Evolutionary conservation across 306 rosid genomes (phyloP).

Genomic region (Oxytropis ochrocephala): DNA sequence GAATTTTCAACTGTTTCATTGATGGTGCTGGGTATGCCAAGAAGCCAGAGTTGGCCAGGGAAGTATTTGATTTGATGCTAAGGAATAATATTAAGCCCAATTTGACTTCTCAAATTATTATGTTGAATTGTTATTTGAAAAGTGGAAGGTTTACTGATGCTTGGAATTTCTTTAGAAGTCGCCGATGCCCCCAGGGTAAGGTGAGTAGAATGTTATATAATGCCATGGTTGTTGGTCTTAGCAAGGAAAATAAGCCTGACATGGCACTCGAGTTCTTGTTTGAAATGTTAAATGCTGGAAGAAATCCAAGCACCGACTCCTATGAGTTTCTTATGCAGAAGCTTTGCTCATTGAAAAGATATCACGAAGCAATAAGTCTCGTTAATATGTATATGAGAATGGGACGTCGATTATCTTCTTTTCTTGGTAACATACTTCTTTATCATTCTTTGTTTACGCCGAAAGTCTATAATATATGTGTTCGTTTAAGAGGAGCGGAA

Average conservation of each 20-base stretch:
- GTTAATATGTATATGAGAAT: constrained; percentile 43
- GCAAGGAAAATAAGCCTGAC: constrained; percentile 38
- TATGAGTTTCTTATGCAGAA: constrained; percentile 50
- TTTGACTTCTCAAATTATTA: constrained; percentile 27
- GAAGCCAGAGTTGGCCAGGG: constrained; percentile 50
- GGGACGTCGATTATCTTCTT: constrained; percentile 64
- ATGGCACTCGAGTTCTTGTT: constrained; percentile 34
- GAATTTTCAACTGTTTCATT: constrained; percentile 40
- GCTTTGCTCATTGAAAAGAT: constrained; percentile 38
- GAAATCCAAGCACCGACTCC: constrained; percentile 51
- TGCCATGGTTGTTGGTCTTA: constrained; percentile 41
- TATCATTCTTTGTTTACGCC: constrained; percentile 45
- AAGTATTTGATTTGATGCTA: constrained; percentile 56
- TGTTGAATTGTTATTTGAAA: constrained; percentile 47
- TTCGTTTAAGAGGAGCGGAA: constrained; percentile 32
- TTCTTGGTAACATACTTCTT: constrained; percentile 62
- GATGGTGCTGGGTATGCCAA: constrained; percentile 49
- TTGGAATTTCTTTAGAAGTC: constrained; percentile 42
- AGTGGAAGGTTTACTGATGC: constrained; percentile 51
- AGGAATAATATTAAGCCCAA: constrained; percentile 40
- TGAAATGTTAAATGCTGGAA: constrained; percentile 36
- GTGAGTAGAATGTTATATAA: constrained; percentile 30
- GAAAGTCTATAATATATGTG: constrained; percentile 43
- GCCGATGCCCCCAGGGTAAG: constrained; percentile 25
- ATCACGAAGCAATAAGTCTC: constrained; percentile 41